phyloP scores from a whole-genome alignment of 2,329 filamentous ascomycete species.

The Mollisia scopiformis region DNA sequence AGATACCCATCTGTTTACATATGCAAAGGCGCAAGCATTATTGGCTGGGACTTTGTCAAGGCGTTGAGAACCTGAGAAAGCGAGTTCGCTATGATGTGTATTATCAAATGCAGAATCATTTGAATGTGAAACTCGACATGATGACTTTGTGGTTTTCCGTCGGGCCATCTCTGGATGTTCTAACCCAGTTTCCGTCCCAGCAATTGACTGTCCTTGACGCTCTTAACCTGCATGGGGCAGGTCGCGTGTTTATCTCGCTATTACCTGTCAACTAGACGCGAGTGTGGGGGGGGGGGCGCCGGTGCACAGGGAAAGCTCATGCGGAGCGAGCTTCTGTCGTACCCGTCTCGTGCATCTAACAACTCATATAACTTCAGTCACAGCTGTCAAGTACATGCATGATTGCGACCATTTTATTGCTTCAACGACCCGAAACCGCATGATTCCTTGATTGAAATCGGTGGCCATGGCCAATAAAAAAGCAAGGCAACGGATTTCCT shows the following conservation, averaged over 20 bases:
- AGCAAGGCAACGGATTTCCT: slow-evolving; percentile 71
- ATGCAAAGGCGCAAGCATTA: not conserved
- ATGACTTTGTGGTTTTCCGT: too few relatives aligned
- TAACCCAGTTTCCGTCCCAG: too few relatives aligned
- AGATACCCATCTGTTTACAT: slow-evolving; percentile 30
- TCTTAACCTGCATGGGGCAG: not conserved
- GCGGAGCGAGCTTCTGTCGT: slow-evolving; percentile 1
- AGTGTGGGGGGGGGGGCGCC: slow-evolving; percentile 15
- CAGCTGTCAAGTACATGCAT: slow-evolving; percentile 14
- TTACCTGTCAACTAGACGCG: slow-evolving; percentile 12
- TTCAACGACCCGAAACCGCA: slow-evolving; percentile 15
- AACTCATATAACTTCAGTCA: not conserved
- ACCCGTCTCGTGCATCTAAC: slow-evolving; percentile 2
- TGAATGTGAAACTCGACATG: too few relatives aligned
- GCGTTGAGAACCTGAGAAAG: not conserved
- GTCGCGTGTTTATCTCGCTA: slow-evolving; percentile 2
- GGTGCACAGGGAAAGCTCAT: slow-evolving; percentile 6
- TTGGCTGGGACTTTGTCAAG: not conserved
- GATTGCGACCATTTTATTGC: slow-evolving; percentile 14
- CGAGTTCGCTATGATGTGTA: not conserved
- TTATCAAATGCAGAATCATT: not conserved
- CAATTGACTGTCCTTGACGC: not conserved
- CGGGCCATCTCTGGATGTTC: too few relatives aligned
- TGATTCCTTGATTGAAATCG: slow-evolving; percentile 20
- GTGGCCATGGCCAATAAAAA: slow-evolving; percentile 66